These are phyloP conservation scores for Haberlea rhodopensis DNA, from an alignment of 257 asterid species.

Conservation along the genomic window DNA sequence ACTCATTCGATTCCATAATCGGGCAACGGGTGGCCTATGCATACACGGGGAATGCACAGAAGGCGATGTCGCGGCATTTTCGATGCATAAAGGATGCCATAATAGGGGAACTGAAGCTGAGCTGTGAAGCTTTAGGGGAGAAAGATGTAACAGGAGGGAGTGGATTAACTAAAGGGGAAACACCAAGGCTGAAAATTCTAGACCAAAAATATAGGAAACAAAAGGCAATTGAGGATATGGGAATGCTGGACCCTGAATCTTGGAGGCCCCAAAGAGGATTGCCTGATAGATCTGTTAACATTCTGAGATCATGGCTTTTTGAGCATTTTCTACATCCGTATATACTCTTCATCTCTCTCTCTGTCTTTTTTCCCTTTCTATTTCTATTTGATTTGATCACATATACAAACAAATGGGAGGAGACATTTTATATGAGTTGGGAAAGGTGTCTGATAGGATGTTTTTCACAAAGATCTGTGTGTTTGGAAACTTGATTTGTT, in stretches of 20 bases:
- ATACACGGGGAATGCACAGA: constrained; percentile 64
- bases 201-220: constrained; percentile 67
- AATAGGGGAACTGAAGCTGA: constrained; percentile 43
- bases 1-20: constrained; percentile 48
- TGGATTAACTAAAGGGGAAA: constrained; percentile 69
- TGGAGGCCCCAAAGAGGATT: constrained; percentile 90
- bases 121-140: constrained; percentile 66
- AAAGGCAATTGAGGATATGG: constrained; percentile 55
- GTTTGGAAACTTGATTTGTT: not conserved
- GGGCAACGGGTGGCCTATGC: constrained; percentile 64
- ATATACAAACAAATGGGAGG: not conserved
- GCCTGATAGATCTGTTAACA: constrained; percentile 71
- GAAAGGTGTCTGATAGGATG: not conserved
- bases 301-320: constrained; percentile 76
- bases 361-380: not conserved
- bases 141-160: constrained; percentile 36
- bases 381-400: not conserved
- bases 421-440: not conserved
- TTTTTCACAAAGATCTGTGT: not conserved
- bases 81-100: constrained; percentile 73
- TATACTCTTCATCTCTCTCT: constrained; percentile 8
- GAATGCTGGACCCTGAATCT: constrained; percentile 60
- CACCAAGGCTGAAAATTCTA: constrained; percentile 60
- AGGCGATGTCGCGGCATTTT: constrained; percentile 84
- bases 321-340: constrained; percentile 92